A percentile compares a stretch with the other conserved stretches of the same genome.
These are phyloP conservation scores for Cadophora sp. DNA, from an alignment of 2,329 filamentous ascomycete genomes.

Conservation along the genomic window DNA sequence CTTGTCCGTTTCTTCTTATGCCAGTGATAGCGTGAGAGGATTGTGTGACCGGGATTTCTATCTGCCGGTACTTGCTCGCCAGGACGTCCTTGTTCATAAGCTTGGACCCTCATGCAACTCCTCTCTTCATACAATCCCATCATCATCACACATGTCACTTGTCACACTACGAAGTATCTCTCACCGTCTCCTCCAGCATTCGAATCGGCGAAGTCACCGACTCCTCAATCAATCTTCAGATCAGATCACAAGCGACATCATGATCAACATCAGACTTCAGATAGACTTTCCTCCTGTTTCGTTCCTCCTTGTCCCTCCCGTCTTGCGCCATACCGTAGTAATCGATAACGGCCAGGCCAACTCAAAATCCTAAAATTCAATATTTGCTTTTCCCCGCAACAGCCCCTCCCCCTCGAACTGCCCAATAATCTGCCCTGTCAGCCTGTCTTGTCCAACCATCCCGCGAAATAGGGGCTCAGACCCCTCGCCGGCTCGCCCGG, in stretches of 20 bases:
- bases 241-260: background rate
- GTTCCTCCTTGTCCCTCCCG: background rate
- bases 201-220: background rate
- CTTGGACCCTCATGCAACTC: constrained; percentile 2
- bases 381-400: constrained; percentile 15
- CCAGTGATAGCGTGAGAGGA: too few relatives aligned
- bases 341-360: background rate
- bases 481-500: constrained; percentile 11
- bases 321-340: background rate
- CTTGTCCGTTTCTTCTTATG: background rate
- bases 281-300: background rate
- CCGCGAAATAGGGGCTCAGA: background rate
- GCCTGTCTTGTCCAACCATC: background rate
- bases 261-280: background rate
- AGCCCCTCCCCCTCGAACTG: background rate
- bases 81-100: background rate
- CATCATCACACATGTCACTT: background rate
- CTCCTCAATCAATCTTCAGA: background rate
- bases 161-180: too few relatives aligned
- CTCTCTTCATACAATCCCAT: background rate
- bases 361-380: background rate
- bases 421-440: background rate
- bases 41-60: constrained; percentile 4
- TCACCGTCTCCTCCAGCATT: too few relatives aligned
- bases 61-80: background rate